Evolutionary conservation across 768 basidiomycete genomes (phyloP), one percentile per base, ranked within the genome.

Genomic region (Sutorius australiensis): DNA sequence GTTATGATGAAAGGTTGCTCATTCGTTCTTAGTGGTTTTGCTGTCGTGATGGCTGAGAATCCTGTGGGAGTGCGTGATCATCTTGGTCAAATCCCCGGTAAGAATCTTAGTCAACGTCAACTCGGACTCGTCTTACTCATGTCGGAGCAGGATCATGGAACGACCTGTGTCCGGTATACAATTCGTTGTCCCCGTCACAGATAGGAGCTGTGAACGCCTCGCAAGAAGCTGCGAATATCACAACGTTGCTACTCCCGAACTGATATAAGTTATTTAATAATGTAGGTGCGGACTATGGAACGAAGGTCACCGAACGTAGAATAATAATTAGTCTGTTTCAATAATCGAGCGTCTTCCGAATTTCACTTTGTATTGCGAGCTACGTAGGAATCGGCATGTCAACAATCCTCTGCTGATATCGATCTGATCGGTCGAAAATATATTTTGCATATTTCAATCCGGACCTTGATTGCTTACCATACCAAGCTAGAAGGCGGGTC

Each of bases 21-120:
- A 55, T 17, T 8, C 43, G 16, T 42, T 13, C 14, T 6, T 37
- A 68, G 66, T 42, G 67, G 65, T 0, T 67, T 67, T 5, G 65
- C 61, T 40, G 30, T 69, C 3, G 63, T 67, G 6, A 51, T 67
- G 54, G 66, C 59, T 2, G 63, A 67, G 46, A 28, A 64, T 44
- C 67, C 65, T 5, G 14, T 43, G 3, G 67, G 60, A 12, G 53
- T 53, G 11, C 33, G 17, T 3, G n/a, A 14, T 2, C 55, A 67
- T 40, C 36, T 67, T 5, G 56, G 55, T 5, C n/a, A 2, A 21
- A 48, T 57, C 24, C 55, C 66, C 5, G 6, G 65, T 68, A 37
- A 45, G 58, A 13, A n/a, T 21, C 46, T 11, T 24, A 9, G 14
- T 27, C 16, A 6, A 10, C 11, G 14, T 27, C 16, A 6, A 10